Evolutionary conservation across 2,329 filamentous ascomycete genomes (phyloP), one percentile per base, ranked within the genome.

Genomic region (Coniochaeta ligniaria): DNA sequence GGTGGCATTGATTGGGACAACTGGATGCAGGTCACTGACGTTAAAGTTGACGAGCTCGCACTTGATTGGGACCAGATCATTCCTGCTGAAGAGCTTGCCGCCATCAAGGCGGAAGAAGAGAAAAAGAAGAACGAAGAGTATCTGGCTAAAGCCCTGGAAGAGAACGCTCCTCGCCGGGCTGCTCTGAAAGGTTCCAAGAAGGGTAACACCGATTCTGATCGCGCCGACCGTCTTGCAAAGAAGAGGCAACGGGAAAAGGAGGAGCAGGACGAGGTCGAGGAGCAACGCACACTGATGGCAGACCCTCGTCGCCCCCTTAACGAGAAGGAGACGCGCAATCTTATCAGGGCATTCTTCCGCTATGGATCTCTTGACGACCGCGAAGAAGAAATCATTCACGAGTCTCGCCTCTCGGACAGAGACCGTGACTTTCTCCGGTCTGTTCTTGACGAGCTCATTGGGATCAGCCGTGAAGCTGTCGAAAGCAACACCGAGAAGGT

Each of bases 51-150:
- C 62, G 83, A 86, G 58, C 78, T 85, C 57, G 77, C 79, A 65
- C 86, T 98, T 28, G 92, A 96, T 66, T 99, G 95, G 95, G 95
- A 99, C 69, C 90, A 98, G 66, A 99, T 99, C 68, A 98, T 99
- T 67, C 96, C 95, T 0, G 92, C 93, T 62, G 92, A 96, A 8
- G 88, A 96, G 69, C 83, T 99, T 20, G 93, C 93, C 17, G 88
- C 87, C 62, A 90, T 98, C 75, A 96, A 96, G 73, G 88, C 87
- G 0, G 91, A 96, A 58, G 94, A 98, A 69, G 90, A 96, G 66
- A 87, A 89, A 72, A 89, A 90, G 69, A 86, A 90, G 60, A 86
- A 96, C 60, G 91, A 93, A 16, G 86, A 89, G 55, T 96, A 95
- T 65, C 84, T 96, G 1, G 89, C 87, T 28, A 88, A 89, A 68